A percentile compares a stretch with the other conserved stretches of the same genome.
These are phyloP conservation scores for Apiospora aurea DNA, from an alignment of 2,329 filamentous ascomycete species.

Conservation along the genomic window DNA sequence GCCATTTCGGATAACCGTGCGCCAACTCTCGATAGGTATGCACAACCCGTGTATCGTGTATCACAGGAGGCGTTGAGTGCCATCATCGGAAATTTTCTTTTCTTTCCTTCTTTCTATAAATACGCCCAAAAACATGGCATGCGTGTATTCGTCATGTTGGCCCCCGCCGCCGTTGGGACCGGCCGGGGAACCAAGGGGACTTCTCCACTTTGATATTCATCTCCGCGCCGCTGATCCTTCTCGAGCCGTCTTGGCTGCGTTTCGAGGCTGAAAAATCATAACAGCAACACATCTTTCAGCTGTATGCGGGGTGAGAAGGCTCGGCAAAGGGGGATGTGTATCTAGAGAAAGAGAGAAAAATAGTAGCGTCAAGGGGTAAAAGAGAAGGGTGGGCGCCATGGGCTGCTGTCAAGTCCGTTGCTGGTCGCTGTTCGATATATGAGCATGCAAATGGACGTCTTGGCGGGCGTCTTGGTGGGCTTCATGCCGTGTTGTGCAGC, in stretches of 20 bases:
- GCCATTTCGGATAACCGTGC: slow-evolving; percentile 9
- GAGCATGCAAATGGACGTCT: neutral
- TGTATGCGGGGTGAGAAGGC: neutral
- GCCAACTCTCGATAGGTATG: neutral
- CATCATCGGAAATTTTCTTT: neutral
- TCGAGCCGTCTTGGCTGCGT: neutral
- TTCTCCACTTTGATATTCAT: slow-evolving; percentile 11
- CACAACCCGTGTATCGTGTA: neutral
- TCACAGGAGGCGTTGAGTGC: neutral
- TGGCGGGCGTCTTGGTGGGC: neutral
- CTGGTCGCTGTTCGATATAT: neutral
- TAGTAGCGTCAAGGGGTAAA: neutral
- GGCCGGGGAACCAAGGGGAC: neutral
- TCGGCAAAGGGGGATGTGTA: neutral
- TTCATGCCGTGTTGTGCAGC: slow-evolving; percentile 6
- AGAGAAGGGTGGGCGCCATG: neutral
- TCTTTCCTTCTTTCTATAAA: neutral
- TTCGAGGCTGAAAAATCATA: neutral
- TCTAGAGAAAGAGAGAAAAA: neutral
- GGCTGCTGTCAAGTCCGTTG: neutral
- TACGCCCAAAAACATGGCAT: neutral
- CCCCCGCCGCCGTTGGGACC: neutral
- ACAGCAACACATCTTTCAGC: neutral
- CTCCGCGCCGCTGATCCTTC: neutral
- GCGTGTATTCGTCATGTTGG: neutral